Evolutionary conservation across 2,329 filamentous ascomycete genomes (phyloP).

Genomic region (Colletotrichum neosansevieriae): DNA sequence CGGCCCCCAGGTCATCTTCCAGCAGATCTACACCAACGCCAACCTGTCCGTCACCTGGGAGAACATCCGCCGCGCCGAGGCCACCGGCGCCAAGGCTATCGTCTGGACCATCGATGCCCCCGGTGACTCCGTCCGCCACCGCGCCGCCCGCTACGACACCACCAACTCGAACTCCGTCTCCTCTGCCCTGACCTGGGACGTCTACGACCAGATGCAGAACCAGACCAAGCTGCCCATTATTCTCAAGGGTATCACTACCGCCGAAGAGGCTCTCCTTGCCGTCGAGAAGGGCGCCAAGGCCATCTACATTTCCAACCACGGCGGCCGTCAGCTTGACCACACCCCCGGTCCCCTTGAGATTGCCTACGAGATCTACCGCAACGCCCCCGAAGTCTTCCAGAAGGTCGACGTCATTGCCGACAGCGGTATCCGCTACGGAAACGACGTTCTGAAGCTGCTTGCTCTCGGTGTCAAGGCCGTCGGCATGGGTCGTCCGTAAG

Average conservation of each 20-base stretch:
- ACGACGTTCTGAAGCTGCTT: slow-evolving; percentile 54
- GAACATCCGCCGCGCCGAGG: slow-evolving; percentile 48
- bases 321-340: slow-evolving; percentile 56
- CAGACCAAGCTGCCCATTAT: slow-evolving; percentile 52
- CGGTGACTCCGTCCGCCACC: slow-evolving; percentile 41
- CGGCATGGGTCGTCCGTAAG: slow-evolving; percentile 56
- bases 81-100: slow-evolving; percentile 51
- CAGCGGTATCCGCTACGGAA: slow-evolving; percentile 54
- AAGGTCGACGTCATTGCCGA: slow-evolving; percentile 53
- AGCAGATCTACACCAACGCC: slow-evolving; percentile 46
- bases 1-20: slow-evolving; percentile 49
- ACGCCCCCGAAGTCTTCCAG: slow-evolving; percentile 52
- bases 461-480: slow-evolving; percentile 55
- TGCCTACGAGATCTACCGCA: slow-evolving; percentile 49
- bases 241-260: slow-evolving; percentile 54
- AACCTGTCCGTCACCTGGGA: slow-evolving; percentile 51
- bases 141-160: slow-evolving; percentile 43
- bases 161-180: slow-evolving; percentile 40
- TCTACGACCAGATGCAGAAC: slow-evolving; percentile 46
- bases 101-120: slow-evolving; percentile 53
- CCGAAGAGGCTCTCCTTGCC: slow-evolving; percentile 51
- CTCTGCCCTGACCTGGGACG: slow-evolving; percentile 44
- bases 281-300: slow-evolving; percentile 49
- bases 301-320: slow-evolving; percentile 57
- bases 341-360: slow-evolving; percentile 50